Base-by-base conservation (phyloP, 306 rosid genomes). In the Cucumis hystrix region DNA sequence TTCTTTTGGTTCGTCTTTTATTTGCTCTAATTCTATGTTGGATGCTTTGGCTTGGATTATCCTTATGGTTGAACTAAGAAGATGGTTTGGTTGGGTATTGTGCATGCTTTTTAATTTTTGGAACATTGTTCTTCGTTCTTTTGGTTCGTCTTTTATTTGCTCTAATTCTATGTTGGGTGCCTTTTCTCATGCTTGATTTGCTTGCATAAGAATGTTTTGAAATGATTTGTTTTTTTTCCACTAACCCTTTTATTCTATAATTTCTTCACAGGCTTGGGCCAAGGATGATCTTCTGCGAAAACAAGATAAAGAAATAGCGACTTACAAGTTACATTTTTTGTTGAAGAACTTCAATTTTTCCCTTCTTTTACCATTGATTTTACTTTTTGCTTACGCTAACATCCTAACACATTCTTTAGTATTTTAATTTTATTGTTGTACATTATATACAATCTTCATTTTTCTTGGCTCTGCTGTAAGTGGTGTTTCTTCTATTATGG, bases 201-300 rank as follows among this genome's bases (percentile, higher is more conserved):
- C 16, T 28, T 25, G 15, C 33, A 37, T 39, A 63, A 35, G 56
- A 35, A 25, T 56, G 23, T 60, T 13, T 39, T 23, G 25, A 23
- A 23, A 23, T 23, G 25, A 23, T 23, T 23, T 23, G 25, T 23
- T 23, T 23, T 23, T 23, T 23, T 23, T 23, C 74, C 39, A 45
- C 13, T 47, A 62, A 18, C 18, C 67, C 55, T 79, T 3, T 35
- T 35, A 23, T 23, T 14, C 72, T 79, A 25, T 52, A 35, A 81
- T 52, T 62, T 62, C 70, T 56, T 69, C 76, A 35, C 84, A 96
- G 98, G 98, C 97, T 7, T 96, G 99, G 99, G 99, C 98, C 65
- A 91, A 96, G 76, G 96, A 96, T 80, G 96, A 87, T 82, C 92
- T 91, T 80, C 93, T 96, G 52, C 87, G 91, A 28, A 97, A 92